Evolutionary conservation across 257 asterid species (phyloP), one percentile per base, ranked within the genome.

Genomic region (Nemophila menziesii): DNA sequence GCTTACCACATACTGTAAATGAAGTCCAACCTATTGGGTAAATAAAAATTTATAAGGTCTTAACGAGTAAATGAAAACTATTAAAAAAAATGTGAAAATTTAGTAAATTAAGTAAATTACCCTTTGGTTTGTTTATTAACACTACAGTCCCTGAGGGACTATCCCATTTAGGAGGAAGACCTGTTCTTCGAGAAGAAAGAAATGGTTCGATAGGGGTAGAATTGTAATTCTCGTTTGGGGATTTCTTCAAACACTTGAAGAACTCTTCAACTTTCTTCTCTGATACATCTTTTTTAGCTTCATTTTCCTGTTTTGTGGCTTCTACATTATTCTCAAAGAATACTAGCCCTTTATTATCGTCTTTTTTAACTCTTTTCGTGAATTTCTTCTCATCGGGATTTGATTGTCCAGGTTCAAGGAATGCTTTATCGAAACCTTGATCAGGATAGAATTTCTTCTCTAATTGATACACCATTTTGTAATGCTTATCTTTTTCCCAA

Each of bases 161-260:
- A 66, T 89, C 95, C 98, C 98, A 89, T 61, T 76, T 77, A 1
- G 92, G 85, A 20, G 98, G 98, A 55, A 89, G 90, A 55, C 96
- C 98, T 11, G 46, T 60, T 22, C 82, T 74, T 71, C 93, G 70
- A 2, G 82, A 69, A 20, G 98, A 77, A 42, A 84, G 61, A 58
- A 89, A 80, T 2, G 98, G 92, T 65, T 68, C 90, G 3, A 29
- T 55, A 19, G 16, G 58, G 11, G 42, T 61, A 22, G 19, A 63
- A 19, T 51, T 76, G 16, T 52, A 52, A 43, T 65, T 62, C 40
- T 70, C 69, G 59, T 60, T 67, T 60, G 96, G 94, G 55, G 68
- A 71, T 74, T 84, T 89, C 78, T 71, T 89, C 96, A 89, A 80
- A 70, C 93, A 64, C 83, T 79, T 89, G 64, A 89, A 89, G 73